phyloP scores from a whole-genome alignment of 768 basidiomycete genomes.

The Amanita pallidorosea region DNA sequence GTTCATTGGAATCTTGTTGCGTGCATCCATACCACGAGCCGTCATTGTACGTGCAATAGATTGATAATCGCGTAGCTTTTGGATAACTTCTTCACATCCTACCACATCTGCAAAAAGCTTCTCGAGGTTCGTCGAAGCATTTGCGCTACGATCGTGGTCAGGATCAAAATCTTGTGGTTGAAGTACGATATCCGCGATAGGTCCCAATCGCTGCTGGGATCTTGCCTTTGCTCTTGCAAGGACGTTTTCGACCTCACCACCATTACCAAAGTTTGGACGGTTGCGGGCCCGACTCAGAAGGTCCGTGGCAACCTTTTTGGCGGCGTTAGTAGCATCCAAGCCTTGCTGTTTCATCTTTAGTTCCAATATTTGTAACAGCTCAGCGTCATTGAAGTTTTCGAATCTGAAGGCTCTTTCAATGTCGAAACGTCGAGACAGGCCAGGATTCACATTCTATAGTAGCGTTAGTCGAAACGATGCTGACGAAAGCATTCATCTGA shows the following conservation, averaged over 20 bases:
- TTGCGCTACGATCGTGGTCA: conserved; percentile 37
- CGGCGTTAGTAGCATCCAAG: conserved; percentile 41
- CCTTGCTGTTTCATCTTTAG: conserved; percentile 48
- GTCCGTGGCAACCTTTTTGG: conserved; percentile 47
- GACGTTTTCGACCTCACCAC: conserved; percentile 53
- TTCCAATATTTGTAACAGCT: conserved; percentile 42
- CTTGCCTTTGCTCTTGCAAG: conserved; percentile 38
- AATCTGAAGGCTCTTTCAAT: conserved; percentile 65
- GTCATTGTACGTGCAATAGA: conserved; percentile 33
- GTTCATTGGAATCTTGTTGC: conserved; percentile 48
- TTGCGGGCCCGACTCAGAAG: conserved; percentile 27
- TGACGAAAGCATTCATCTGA: conserved; percentile 12
- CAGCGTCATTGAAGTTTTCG: conserved; percentile 46
- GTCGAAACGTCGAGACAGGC: conserved; percentile 52
- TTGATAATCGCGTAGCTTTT: conserved; percentile 41
- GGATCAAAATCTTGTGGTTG: conserved; percentile 57
- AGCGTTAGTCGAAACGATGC: background rate
- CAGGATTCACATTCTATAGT: conserved; percentile 57
- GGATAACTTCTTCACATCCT: conserved; percentile 44
- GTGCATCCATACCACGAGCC: conserved; percentile 27
- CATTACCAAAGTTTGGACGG: conserved; percentile 58
- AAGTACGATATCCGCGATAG: conserved; percentile 31
- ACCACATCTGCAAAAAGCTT: conserved; percentile 55
- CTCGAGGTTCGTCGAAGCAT: conserved; percentile 37
- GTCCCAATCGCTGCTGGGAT: conserved; percentile 27